Base-by-base conservation (phyloP, 2,329 filamentous ascomycete genomes). In the Aspergillus novoparasiticus region DNA sequence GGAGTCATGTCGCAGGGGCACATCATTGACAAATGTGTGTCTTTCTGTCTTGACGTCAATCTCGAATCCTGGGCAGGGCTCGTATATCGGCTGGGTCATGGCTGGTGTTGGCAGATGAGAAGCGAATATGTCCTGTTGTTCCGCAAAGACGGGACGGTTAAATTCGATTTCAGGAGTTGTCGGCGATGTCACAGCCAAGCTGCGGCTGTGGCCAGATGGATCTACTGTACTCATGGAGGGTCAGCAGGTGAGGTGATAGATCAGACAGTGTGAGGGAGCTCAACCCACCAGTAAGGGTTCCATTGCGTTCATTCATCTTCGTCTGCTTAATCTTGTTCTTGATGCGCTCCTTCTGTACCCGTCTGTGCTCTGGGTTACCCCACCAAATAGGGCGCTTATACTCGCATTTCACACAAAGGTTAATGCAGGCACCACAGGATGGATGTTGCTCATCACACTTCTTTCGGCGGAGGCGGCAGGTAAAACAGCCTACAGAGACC, bases 331-430 rank as follows among this genome's bases (percentile, higher is more conserved):
- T 98, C 79, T 94, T 92, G 80, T 91, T 90, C 86, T 99, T 99
- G 85, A 99, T 96, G 70, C 90, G 83, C 76, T 98, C 95, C 82
- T 98, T 99, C 78, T 97, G 93, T 61, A 89, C 83, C 72, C 90
- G 88, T 70, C 95, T 86, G 74, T 91, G 88, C 67, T 97, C 93
- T 74, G 91, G 91, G 84, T 95, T 97, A 81, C 90, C 91, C 95
- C 95, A 99, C 95, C 95, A 99, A 81, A 92, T 88, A 43, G 95
- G 95, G 75, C 94, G 85, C 85, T 96, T 97, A 83, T 98, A 99
- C 83, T 98, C 93, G 83, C 95, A 99, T 73, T 86, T 85, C 62
- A 99, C 85, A 59, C 91, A 91, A 61, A 99, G 89, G 74, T 89
- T 86, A 67, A 81, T 84, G 80, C 88, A 90, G 63, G 88, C 87